Conservation (phyloP, 2,329 filamentous ascomycete genomes). For the Cordyceps cateniannulata region DNA sequence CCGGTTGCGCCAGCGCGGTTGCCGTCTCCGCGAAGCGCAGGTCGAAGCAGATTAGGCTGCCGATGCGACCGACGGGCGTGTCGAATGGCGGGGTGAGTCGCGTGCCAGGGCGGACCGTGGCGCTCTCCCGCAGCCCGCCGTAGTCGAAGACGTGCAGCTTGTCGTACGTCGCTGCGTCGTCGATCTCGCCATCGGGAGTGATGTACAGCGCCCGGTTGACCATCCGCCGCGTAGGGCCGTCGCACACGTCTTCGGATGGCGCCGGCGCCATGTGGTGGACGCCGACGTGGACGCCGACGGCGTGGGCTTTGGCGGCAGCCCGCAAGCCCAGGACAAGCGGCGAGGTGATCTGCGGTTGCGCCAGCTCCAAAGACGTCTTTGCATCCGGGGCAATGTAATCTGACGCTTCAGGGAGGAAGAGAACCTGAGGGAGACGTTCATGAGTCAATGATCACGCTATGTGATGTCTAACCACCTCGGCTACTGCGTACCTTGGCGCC, state of each 20-base stretch:
- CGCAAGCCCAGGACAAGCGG: conserved; percentile 73
- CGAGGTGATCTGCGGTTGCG: conserved; percentile 56
- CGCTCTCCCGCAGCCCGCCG: conserved; percentile 41
- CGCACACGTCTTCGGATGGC: not conserved
- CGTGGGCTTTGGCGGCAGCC: conserved; percentile 55
- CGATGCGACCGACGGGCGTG: conserved; percentile 68
- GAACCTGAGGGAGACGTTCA: conserved; percentile 40
- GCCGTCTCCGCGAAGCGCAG: conserved; percentile 75
- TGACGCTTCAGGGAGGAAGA: conserved; percentile 88
- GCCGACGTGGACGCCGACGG: conserved; percentile 74
- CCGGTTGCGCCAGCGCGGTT: conserved; percentile 52
- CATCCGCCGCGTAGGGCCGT: conserved; percentile 24
- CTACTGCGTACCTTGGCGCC: conserved; percentile 62
- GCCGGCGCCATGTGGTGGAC: conserved; percentile 64
- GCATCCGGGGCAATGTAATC: conserved; percentile 76
- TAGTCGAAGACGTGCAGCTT: conserved; percentile 89
- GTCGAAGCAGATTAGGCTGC: conserved; percentile 84
- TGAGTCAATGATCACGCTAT: conserved; percentile 11
- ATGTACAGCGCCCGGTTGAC: conserved; percentile 51
- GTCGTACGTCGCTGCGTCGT: conserved; percentile 55
- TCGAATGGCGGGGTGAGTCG: conserved; percentile 62
- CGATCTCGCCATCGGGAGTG: conserved; percentile 34
- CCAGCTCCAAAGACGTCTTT: conserved; percentile 64
- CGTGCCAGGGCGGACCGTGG: conserved; percentile 61
- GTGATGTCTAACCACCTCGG: not conserved